Conservation (phyloP, 2,329 filamentous ascomycete species). For the Paracoccidioides lutzii region DNA sequence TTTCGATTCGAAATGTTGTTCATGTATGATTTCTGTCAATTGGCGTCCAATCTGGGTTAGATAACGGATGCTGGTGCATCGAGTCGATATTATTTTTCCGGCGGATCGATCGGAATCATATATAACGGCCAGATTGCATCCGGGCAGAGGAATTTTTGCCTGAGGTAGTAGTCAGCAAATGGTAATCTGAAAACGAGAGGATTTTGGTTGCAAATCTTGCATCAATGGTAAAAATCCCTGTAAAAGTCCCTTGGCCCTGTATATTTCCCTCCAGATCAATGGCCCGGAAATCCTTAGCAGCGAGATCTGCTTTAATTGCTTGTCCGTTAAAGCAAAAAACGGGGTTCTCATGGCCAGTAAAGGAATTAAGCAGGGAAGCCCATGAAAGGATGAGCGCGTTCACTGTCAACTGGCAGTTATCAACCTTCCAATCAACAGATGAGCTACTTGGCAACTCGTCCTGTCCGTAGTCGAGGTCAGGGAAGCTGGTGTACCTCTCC, state of each 20-base stretch:
- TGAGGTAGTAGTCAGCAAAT: slow-evolving; percentile 1
- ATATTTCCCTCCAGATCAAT: slow-evolving; percentile 9
- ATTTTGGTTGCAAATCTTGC: slow-evolving; percentile 5
- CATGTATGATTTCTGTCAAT: slow-evolving; percentile 16
- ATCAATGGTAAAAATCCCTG: slow-evolving; percentile 16
- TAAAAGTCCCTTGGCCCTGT: slow-evolving; percentile 12
- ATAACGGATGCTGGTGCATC: slow-evolving; percentile 14
- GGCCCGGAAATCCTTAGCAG: slow-evolving; percentile 10
- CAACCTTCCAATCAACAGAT: slow-evolving; percentile 6
- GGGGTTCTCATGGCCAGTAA: slow-evolving; percentile 23
- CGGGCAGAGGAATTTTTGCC: slow-evolving; percentile 1
- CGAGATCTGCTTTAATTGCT: slow-evolving; percentile 18
- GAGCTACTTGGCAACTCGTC: neutral
- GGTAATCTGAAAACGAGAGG: neutral
- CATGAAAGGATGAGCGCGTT: slow-evolving; percentile 14
- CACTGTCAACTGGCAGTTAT: neutral
- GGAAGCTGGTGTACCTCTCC: slow-evolving; percentile 10
- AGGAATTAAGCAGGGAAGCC: slow-evolving; percentile 19
- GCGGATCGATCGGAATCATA: slow-evolving; percentile 13
- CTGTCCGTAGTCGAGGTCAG: slow-evolving; percentile 10
- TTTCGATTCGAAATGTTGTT: slow-evolving; percentile 10
- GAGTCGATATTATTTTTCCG: slow-evolving; percentile 17
- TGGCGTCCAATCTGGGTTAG: slow-evolving; percentile 21
- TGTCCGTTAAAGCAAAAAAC: slow-evolving; percentile 19
- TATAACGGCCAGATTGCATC: slow-evolving; percentile 15